These are phyloP conservation scores for Fusarium pseudonygamai DNA, from an alignment of 2,329 filamentous ascomycete species.

Conservation along the genomic window DNA sequence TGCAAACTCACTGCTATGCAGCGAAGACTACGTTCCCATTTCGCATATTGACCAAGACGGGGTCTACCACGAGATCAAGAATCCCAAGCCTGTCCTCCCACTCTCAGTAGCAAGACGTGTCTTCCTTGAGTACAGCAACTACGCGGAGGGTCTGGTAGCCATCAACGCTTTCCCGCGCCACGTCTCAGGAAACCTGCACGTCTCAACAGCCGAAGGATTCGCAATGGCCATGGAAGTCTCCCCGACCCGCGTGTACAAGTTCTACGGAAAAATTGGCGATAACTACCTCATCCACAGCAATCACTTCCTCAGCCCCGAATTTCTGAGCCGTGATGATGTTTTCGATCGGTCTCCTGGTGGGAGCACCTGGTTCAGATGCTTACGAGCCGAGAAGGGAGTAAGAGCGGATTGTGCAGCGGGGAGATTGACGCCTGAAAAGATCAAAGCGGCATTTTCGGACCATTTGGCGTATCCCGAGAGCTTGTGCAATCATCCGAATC, in stretches of 20 bases:
- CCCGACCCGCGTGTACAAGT: not conserved
- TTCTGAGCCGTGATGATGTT: not conserved
- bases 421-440: not conserved
- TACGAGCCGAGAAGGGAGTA: not conserved
- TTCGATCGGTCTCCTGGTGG: not conserved
- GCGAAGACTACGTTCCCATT: not conserved
- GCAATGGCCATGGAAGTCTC: not conserved
- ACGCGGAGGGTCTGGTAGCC: fast-evolving
- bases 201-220: not conserved
- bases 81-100: fast-evolving
- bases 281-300: not conserved
- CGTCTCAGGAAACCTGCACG: not conserved
- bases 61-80: not conserved
- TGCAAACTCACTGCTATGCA: not conserved
- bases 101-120: not conserved
- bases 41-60: not conserved
- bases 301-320: not conserved
- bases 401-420: not conserved
- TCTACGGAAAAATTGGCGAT: not conserved
- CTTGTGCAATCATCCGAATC: not conserved
- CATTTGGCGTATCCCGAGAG: not conserved
- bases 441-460: not conserved
- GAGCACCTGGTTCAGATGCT: not conserved
- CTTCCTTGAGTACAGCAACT: not conserved
- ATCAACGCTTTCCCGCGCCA: not conserved